These are phyloP conservation scores for Mortierella sp. DNA, from an alignment of 371 early-diverging fungal species.

Conservation along the genomic window DNA sequence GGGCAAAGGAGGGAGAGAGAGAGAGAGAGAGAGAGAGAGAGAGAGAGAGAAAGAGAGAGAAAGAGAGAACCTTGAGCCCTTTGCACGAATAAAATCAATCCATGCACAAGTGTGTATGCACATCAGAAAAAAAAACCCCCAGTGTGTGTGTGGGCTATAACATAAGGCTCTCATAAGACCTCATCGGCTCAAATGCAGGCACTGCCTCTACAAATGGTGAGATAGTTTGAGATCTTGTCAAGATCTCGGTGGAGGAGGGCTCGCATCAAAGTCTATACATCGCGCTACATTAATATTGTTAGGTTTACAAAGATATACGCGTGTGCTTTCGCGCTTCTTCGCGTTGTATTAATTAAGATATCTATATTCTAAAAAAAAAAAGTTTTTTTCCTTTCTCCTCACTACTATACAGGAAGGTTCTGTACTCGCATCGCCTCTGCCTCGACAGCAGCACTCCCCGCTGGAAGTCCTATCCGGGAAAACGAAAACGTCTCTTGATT, in stretches of 20 bases:
- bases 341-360: too few species aligned
- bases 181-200: too few species aligned
- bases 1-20: neutral
- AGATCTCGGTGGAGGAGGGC: too few species aligned
- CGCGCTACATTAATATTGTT: too few species aligned
- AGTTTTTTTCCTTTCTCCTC: neutral
- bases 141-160: too few species aligned
- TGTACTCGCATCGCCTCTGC: conserved; percentile 13
- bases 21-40: neutral
- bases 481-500: conserved; percentile 28
- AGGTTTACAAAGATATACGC: neutral
- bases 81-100: conserved; percentile 1
- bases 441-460: neutral
- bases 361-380: too few species aligned
- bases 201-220: too few species aligned
- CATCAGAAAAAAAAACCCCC: too few species aligned
- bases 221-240: too few species aligned
- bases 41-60: neutral
- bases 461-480: conserved; percentile 10
- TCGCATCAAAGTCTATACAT: too few species aligned
- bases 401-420: conserved; percentile 26
- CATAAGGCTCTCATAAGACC: too few species aligned
- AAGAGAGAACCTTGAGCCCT: too few species aligned
- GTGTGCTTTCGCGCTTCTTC: neutral
- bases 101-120: neutral